Evolutionary conservation across 2,329 filamentous ascomycete genomes (phyloP).

Genomic region (Leptographium radiaticola): DNA sequence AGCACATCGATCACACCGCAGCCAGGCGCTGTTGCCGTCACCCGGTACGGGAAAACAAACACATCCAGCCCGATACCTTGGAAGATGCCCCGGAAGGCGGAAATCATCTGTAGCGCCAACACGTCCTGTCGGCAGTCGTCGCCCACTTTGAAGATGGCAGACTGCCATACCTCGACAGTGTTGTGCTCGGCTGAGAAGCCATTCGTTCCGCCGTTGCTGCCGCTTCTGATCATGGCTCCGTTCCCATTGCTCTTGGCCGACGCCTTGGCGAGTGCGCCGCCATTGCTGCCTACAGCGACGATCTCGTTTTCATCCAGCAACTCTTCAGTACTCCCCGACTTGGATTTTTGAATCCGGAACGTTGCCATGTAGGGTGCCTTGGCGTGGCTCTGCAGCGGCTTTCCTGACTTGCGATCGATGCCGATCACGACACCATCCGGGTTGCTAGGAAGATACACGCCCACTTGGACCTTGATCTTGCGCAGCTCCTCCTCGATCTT

Average conservation of each 20-base stretch:
- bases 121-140: constrained; percentile 98
- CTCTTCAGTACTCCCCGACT: constrained; percentile 19
- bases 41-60: constrained; percentile 92
- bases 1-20: constrained; percentile 98
- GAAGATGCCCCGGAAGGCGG: constrained; percentile 94
- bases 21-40: constrained; percentile 91
- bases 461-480: constrained; percentile 93
- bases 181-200: constrained; percentile 25
- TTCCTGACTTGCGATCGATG: constrained; percentile 95
- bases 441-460: constrained; percentile 93
- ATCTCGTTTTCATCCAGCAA: constrained; percentile 18
- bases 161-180: constrained; percentile 93
- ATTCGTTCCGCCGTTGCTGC: neutral
- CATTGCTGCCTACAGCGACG: neutral
- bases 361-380: constrained; percentile 99
- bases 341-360: constrained; percentile 85
- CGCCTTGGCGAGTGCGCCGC: constrained; percentile 5
- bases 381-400: constrained; percentile 92
- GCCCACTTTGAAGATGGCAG: constrained; percentile 98
- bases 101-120: constrained; percentile 92
- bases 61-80: constrained; percentile 89
- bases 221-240: neutral
- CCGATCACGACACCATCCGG: constrained; percentile 95
- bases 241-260: constrained; percentile 20
- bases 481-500: constrained; percentile 98